Evolutionary conservation across 2,329 filamentous ascomycete genomes (phyloP).

Genomic region (Penicillium sp.): DNA sequence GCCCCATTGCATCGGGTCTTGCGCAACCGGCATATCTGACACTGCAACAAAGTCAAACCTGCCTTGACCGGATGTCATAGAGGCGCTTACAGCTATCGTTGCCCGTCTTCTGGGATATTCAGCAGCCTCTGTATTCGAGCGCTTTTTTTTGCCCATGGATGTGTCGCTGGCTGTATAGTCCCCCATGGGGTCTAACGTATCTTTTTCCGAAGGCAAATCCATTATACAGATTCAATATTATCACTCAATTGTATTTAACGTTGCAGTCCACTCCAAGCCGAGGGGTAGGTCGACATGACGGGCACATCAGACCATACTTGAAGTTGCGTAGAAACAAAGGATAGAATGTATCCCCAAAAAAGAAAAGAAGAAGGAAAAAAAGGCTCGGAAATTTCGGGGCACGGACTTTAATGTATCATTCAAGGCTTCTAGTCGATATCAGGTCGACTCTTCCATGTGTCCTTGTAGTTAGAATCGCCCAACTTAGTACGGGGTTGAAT

Average conservation of each 20-base stretch:
- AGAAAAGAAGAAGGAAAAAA: background rate
- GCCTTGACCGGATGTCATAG: background rate
- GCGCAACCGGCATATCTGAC: constrained; percentile 75
- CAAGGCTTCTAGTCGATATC: background rate
- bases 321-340: background rate
- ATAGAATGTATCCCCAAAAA: too few species aligned
- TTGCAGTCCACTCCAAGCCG: constrained; percentile 1
- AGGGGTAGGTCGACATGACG: background rate
- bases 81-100: constrained; percentile 34
- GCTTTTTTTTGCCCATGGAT: constrained; percentile 28
- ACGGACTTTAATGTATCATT: background rate
- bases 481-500: background rate
- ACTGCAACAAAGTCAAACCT: constrained; percentile 48
- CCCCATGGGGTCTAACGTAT: constrained; percentile 7
- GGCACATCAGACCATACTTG: constrained; percentile 6
- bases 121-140: constrained; percentile 29
- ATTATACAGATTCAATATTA: background rate
- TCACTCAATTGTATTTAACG: background rate
- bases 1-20: constrained; percentile 78
- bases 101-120: constrained; percentile 37
- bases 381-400: background rate
- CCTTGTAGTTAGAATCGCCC: background rate
- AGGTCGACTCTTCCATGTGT: background rate
- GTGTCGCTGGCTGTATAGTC: constrained; percentile 15
- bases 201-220: constrained; percentile 5